A percentile compares a stretch with the other conserved stretches of the same genome.
These are phyloP conservation scores for Zygosaccharomyces sapae DNA, from an alignment of 1,139 yeast species.

Conservation along the genomic window DNA sequence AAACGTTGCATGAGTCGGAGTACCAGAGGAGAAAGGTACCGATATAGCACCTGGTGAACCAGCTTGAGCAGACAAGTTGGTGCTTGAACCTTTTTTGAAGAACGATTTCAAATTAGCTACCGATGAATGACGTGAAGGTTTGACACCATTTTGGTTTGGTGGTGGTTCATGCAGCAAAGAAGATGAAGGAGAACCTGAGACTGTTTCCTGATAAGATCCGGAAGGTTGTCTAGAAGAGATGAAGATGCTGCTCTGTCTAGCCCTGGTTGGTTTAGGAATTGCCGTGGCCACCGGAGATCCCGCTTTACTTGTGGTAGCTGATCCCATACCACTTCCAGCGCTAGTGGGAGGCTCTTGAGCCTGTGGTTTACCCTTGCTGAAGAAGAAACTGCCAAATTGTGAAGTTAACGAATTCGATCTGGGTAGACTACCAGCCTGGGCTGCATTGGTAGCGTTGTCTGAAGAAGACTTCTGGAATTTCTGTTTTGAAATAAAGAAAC, in stretches of 20 bases:
- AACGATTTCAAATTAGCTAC: slow-evolving; percentile 67
- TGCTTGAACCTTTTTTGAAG: slow-evolving; percentile 44
- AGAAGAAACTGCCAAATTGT: slow-evolving; percentile 41
- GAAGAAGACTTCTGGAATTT: slow-evolving; percentile 54
- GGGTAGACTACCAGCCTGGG: slow-evolving; percentile 39
- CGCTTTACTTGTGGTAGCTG: slow-evolving; percentile 1
- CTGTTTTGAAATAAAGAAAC: slow-evolving; percentile 70
- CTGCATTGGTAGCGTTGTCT: slow-evolving; percentile 25
- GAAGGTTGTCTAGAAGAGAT: slow-evolving; percentile 35
- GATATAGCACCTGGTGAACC: slow-evolving; percentile 28
- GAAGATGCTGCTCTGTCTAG: slow-evolving; percentile 34
- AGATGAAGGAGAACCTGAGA: slow-evolving; percentile 31
- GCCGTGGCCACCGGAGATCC: slow-evolving; percentile 24
- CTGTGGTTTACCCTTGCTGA: slow-evolving; percentile 32
- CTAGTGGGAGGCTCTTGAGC: slow-evolving; percentile 20
- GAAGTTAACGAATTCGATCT: slow-evolving; percentile 50
- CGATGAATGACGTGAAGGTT: slow-evolving; percentile 53
- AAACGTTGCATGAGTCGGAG: slow-evolving; percentile 16
- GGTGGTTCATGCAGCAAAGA: slow-evolving; percentile 21
- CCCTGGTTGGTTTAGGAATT: slow-evolving; percentile 35
- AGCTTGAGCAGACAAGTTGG: slow-evolving; percentile 15
- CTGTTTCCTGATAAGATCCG: slow-evolving; percentile 29
- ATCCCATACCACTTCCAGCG: slow-evolving; percentile 1
- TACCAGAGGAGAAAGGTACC: slow-evolving; percentile 20
- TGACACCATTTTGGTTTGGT: slow-evolving; percentile 31